These are phyloP conservation scores for Euphorbia neoarborescens DNA, from an alignment of 441 rosid genomes.

Conservation along the genomic window DNA sequence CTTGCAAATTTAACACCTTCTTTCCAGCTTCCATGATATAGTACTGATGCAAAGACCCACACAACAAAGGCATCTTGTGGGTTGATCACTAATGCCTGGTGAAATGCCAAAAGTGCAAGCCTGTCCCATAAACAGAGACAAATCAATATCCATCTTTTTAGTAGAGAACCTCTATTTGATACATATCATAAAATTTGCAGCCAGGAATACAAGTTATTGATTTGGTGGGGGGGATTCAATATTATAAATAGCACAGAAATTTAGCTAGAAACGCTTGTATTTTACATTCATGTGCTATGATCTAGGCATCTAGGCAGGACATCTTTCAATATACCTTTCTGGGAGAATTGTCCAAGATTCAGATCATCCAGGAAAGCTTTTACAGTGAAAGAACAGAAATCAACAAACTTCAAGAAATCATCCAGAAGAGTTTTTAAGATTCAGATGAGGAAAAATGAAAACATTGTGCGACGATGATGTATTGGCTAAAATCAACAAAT, in stretches of 20 bases:
- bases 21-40: slow-evolving; percentile 65
- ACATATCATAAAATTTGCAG: neutral
- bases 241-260: neutral
- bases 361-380: neutral
- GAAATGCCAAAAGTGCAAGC: slow-evolving; percentile 83
- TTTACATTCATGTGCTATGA: neutral
- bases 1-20: slow-evolving; percentile 60
- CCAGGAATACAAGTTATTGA: neutral
- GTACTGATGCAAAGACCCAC: slow-evolving; percentile 63
- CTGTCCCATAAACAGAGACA: slow-evolving; percentile 34
- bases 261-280: neutral
- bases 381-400: neutral
- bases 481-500: slow-evolving; percentile 4
- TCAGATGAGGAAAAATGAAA: neutral
- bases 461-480: neutral
- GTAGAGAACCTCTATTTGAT: slow-evolving; percentile 1
- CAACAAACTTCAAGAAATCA: too few relatives aligned
- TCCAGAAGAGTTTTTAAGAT: neutral
- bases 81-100: slow-evolving; percentile 58
- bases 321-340: neutral
- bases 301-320: neutral
- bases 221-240: neutral
- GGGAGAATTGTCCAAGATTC: neutral
- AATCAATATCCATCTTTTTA: slow-evolving; percentile 21
- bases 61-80: slow-evolving; percentile 73